Evolutionary conservation across 257 asterid genomes (phyloP), one percentile per base, ranked within the genome.

Genomic region (Vinca minor): DNA sequence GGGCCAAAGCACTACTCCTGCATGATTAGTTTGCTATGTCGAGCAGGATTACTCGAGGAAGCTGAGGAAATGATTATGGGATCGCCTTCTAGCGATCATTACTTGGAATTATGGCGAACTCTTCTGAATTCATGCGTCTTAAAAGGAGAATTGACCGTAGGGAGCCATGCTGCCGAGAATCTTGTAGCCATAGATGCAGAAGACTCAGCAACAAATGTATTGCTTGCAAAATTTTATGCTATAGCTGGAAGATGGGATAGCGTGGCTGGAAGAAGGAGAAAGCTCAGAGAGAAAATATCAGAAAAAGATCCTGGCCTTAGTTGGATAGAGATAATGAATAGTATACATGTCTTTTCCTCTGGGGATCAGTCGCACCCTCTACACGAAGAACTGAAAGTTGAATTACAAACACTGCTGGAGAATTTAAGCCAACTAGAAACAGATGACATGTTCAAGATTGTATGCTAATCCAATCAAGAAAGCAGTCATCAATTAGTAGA

Each of bases 1-100:
- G 94, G 96, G n/a, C 83, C 82, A 0, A 88, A 85, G 78, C 96
- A 88, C 72, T 91, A 82, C 65, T 86, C 92, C 20, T 88, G 95
- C 79, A 76, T 84, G 84, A 82, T 83, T 69, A 80, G 83, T 46
- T 47, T 80, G 79, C 73, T 91, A 61, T 80, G 96, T 75, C 79
- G 90, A 64, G 96, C 79, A 34, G 95, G 92, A 35, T 39, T 80
- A 31, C 76, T 84, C 72, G 81, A 82, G 75, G 95, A 84, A 68
- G 96, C 95, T 5, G 94, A 84, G 76, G 75, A 70, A 50, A 58
- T 85, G 69, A 85, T 88, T 35, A 52, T 49, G 5, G 83, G 78
- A 31, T 84, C 92, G 2, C 85, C 90, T 47, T 83, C 72, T 25
- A 74, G 68, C n/a, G 82, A 78, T 44, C 77, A 78, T 41, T 75